Evolutionary conservation across 176 grass and related monocot species (phyloP).

Genomic region (Echinochloa phyllopogon): DNA sequence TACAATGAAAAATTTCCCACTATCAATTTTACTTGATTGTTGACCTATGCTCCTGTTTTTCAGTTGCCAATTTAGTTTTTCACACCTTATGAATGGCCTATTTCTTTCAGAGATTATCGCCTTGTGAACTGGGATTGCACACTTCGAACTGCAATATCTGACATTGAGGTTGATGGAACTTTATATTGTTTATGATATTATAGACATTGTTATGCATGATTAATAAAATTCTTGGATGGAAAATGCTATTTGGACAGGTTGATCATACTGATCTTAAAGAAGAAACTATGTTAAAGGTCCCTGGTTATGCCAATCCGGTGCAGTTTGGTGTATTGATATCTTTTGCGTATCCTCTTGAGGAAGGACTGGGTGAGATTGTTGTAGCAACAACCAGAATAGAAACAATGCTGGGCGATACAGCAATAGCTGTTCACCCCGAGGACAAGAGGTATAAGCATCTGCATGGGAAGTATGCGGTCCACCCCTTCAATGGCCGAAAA

Average conservation of each 20-base stretch:
- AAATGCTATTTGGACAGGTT: slow-evolving; percentile 62
- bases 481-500: slow-evolving; percentile 77
- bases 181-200: slow-evolving; percentile 29
- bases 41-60: slow-evolving; percentile 8
- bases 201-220: neutral
- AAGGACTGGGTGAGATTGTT: slow-evolving; percentile 76
- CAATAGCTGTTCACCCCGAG: slow-evolving; percentile 85
- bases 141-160: slow-evolving; percentile 86
- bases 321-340: slow-evolving; percentile 92
- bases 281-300: slow-evolving; percentile 70
- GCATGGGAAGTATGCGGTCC: slow-evolving; percentile 74
- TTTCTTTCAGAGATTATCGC: slow-evolving; percentile 70
- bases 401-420: slow-evolving; percentile 90
- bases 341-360: slow-evolving; percentile 90
- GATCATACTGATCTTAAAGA: slow-evolving; percentile 82
- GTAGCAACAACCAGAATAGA: slow-evolving; percentile 92
- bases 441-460: slow-evolving; percentile 82
- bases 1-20: slow-evolving; percentile 19
- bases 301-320: slow-evolving; percentile 64
- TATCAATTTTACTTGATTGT: neutral
- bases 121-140: slow-evolving; percentile 99
- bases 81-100: slow-evolving; percentile 9
- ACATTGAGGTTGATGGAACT: slow-evolving; percentile 69
- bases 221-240: slow-evolving; percentile 15
- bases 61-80: neutral